These are phyloP conservation scores for Amaranthus cruentus DNA, from an alignment of 148 eudicot genomes.

Conservation along the genomic window DNA sequence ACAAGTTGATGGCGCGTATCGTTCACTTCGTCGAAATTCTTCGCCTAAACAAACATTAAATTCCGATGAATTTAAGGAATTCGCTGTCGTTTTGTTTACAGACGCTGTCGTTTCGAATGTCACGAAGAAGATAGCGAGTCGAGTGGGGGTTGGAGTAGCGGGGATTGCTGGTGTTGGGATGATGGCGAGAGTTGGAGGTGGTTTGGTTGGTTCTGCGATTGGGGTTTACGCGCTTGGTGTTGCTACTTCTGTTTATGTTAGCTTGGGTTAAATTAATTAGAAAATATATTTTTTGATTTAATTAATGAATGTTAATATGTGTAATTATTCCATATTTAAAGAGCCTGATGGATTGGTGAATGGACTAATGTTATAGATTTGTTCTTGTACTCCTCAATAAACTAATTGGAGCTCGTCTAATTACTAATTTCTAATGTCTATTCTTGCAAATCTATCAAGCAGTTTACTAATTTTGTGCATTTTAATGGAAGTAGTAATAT, in stretches of 20 bases:
- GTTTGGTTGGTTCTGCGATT: conserved; percentile 48
- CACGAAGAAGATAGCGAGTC: conserved; percentile 27
- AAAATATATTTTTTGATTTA: background rate
- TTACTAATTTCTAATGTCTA: too few species aligned
- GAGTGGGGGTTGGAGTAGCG: conserved; percentile 48
- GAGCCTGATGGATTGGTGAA: too few species aligned
- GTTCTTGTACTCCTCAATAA: too few species aligned
- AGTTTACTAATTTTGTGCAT: too few species aligned
- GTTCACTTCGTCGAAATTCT: conserved; percentile 8
- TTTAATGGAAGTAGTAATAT: too few species aligned
- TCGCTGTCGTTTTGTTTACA: conserved; percentile 47
- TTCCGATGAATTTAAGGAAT: conserved; percentile 41
- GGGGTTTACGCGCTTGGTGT: conserved; percentile 68
- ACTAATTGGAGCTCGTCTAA: too few species aligned
- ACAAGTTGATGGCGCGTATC: conserved; percentile 49
- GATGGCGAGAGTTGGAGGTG: conserved; percentile 39
- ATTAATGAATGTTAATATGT: background rate
- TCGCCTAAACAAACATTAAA: conserved; percentile 20
- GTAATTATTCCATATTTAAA: too few species aligned
- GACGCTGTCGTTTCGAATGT: conserved; percentile 49
- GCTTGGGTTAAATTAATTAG: conserved; percentile 22
- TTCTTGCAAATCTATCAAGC: too few species aligned
- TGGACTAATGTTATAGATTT: too few species aligned
- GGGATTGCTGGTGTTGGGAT: conserved; percentile 77
- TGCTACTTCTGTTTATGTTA: conserved; percentile 49